Evolutionary conservation across 805 yeast species (phyloP).

Genomic region (Candida corydali): DNA sequence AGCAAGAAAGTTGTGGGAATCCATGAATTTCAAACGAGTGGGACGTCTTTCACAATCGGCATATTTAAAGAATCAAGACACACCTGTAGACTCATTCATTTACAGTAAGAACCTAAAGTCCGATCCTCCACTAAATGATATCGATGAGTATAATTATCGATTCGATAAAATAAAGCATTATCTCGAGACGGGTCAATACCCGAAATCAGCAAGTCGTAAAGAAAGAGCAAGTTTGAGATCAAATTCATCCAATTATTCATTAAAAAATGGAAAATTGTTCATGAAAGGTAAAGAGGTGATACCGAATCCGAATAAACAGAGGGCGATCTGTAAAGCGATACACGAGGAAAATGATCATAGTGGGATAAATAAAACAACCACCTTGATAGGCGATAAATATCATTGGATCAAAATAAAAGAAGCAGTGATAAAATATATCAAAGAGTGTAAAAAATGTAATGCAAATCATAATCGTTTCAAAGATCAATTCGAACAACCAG

Average conservation of each 20-base stretch:
- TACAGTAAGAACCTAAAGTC: conserved; percentile 78
- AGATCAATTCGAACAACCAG: background rate
- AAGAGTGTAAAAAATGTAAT: conserved; percentile 68
- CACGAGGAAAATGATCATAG: conserved; percentile 65
- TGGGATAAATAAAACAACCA: conserved; percentile 86
- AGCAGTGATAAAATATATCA: conserved; percentile 75
- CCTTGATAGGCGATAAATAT: conserved; percentile 70
- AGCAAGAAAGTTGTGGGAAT: conserved; percentile 74
- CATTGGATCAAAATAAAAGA: conserved; percentile 92
- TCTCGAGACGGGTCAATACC: conserved; percentile 81
- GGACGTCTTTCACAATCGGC: conserved; percentile 89
- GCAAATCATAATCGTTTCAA: conserved; percentile 35
- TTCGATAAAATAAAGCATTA: conserved; percentile 77
- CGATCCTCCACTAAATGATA: conserved; percentile 15
- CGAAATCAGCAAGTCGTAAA: conserved; percentile 73
- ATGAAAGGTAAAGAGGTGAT: conserved; percentile 82
- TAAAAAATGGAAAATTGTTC: conserved; percentile 68
- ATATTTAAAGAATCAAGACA: conserved; percentile 75
- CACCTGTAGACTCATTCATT: conserved; percentile 81
- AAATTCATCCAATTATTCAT: conserved; percentile 69
- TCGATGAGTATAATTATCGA: conserved; percentile 49
- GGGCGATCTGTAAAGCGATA: conserved; percentile 65
- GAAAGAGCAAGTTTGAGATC: conserved; percentile 87
- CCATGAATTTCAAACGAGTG: conserved; percentile 67
- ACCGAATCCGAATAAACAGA: conserved; percentile 67